Conservation (phyloP, 345 rosid genomes). For the Draba incana region DNA sequence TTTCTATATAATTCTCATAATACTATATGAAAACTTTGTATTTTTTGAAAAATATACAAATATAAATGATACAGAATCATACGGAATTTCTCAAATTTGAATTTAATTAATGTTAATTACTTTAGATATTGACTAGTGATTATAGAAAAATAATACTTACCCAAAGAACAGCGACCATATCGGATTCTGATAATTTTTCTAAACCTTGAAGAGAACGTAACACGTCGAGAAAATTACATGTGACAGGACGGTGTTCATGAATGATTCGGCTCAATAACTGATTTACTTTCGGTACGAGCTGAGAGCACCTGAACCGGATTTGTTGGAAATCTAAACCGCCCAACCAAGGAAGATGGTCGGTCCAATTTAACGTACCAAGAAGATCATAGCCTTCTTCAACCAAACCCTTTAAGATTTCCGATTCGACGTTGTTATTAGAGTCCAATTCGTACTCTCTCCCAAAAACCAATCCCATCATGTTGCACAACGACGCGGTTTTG, state of each 20-base stretch:
- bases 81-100: neutral
- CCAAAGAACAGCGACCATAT: conserved; percentile 84
- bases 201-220: conserved; percentile 59
- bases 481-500: conserved; percentile 68
- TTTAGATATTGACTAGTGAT: neutral
- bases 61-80: too few relatives aligned
- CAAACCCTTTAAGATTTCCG: conserved; percentile 49
- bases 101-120: neutral
- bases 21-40: too few relatives aligned
- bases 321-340: conserved; percentile 65
- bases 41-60: too few relatives aligned
- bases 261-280: conserved; percentile 57
- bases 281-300: conserved; percentile 65
- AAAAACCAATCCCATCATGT: conserved; percentile 74
- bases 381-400: conserved; percentile 78
- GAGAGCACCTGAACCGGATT: conserved; percentile 66
- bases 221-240: conserved; percentile 62
- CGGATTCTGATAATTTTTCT: conserved; percentile 58
- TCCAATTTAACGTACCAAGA: conserved; percentile 68
- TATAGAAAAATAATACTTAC: conserved; percentile 38
- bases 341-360: conserved; percentile 78
- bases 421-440: conserved; percentile 43
- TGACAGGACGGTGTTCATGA: conserved; percentile 47
- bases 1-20: too few relatives aligned
- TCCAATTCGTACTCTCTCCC: conserved; percentile 55